A percentile compares a stretch with the other conserved stretches of the same genome.
These are phyloP conservation scores for Dendrobium chrysotoxum DNA, from an alignment of 106 monocot species.

Conservation along the genomic window DNA sequence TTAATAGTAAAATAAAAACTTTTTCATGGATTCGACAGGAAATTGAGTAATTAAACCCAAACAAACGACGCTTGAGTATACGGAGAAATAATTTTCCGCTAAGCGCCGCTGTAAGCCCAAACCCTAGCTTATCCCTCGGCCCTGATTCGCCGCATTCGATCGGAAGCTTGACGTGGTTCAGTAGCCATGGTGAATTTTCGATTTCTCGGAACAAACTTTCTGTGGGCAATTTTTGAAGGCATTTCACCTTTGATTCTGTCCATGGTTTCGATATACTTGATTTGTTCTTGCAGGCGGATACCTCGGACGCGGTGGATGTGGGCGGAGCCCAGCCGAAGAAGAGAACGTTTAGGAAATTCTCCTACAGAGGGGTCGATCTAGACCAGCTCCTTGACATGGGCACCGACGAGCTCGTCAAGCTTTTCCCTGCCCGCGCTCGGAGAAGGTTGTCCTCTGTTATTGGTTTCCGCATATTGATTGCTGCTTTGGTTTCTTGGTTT, in stretches of 20 bases:
- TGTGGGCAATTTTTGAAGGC: not conserved
- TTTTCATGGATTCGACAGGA: no score
- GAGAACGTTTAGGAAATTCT: constrained; percentile 51
- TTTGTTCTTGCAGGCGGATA: constrained; percentile 13
- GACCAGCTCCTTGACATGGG: constrained; percentile 53
- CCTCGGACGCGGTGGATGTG: constrained; percentile 22
- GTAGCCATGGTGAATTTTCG: not conserved
- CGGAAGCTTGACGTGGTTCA: not conserved
- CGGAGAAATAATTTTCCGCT: no score
- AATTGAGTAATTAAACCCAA: no score
- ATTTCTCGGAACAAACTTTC: no score
- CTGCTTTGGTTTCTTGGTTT: not conserved
- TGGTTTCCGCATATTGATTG: no score
- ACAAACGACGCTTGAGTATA: no score
- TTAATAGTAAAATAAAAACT: no score
- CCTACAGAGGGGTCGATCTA: constrained; percentile 42
- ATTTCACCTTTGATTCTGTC: not conserved
- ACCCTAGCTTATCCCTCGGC: no score
- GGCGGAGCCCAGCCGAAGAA: constrained; percentile 16
- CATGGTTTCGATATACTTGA: not conserved
- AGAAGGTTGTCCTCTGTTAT: constrained; percentile 22
- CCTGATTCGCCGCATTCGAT: not conserved
- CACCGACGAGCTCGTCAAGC: constrained; percentile 57
- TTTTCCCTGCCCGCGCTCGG: constrained; percentile 47
- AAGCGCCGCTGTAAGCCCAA: not conserved